Conservation (phyloP, 2,329 filamentous ascomycete genomes). For the Penicillium hesseltinei region DNA sequence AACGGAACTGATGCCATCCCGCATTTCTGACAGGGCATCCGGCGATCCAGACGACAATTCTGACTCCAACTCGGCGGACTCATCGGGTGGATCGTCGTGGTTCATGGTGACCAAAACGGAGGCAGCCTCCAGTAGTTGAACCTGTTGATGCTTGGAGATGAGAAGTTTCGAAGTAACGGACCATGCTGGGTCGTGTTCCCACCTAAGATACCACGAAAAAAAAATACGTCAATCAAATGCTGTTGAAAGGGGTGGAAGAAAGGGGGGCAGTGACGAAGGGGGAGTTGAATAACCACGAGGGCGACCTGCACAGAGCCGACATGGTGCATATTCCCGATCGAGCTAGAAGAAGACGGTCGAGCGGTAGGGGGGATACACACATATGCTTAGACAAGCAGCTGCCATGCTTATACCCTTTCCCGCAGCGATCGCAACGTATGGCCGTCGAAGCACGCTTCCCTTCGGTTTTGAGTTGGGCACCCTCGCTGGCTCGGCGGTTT, state of each 20-base stretch:
- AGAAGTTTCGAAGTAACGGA: constrained; percentile 93
- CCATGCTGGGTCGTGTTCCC: constrained; percentile 99
- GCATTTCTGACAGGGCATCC: constrained; percentile 73
- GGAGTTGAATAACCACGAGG: constrained; percentile 37
- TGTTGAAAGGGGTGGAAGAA: constrained; percentile 29
- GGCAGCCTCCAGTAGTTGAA: constrained; percentile 92
- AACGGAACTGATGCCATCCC: constrained; percentile 74
- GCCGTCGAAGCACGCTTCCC: constrained; percentile 77
- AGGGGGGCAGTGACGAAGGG: constrained; percentile 26
- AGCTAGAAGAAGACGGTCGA: constrained; percentile 37
- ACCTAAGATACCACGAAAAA: constrained; percentile 60
- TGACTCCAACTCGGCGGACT: constrained; percentile 68
- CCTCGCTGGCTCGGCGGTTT: constrained; percentile 73
- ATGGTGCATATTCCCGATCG: constrained; percentile 43
- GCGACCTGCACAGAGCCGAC: constrained; percentile 41
- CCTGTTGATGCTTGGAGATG: constrained; percentile 99
- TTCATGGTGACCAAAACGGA: constrained; percentile 96
- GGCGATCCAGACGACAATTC: constrained; percentile 82
- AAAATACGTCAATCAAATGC: constrained; percentile 42
- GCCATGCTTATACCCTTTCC: constrained; percentile 99
- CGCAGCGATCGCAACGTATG: constrained; percentile 94
- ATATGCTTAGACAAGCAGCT: constrained; percentile 99
- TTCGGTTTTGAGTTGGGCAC: constrained; percentile 79
- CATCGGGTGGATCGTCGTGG: constrained; percentile 59
- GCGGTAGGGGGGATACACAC: constrained; percentile 72